Percentiles rank a stretch among this genome's conserved stretches.
phyloP scores from a whole-genome alignment of 768 basidiomycete genomes.

The Omphalotus guepiniiformis region DNA sequence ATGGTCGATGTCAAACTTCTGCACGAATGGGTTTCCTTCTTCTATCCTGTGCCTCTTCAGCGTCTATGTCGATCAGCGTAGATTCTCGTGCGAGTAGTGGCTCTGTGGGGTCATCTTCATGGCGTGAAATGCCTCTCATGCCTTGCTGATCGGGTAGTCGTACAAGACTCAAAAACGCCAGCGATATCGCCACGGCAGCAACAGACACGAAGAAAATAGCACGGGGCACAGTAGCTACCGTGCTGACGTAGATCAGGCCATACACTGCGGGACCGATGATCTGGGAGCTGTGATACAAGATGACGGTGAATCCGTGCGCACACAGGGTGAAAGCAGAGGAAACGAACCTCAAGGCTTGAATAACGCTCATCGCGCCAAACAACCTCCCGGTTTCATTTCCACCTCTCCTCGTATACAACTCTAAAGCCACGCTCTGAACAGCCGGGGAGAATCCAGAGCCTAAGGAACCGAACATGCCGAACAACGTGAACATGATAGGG shows the following conservation, averaged over 20 bases:
- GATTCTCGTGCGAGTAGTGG: too few relatives aligned
- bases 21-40: too few relatives aligned
- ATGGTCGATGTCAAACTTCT: too few relatives aligned
- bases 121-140: too few relatives aligned
- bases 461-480: slow-evolving; percentile 49
- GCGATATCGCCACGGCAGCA: slow-evolving; percentile 33
- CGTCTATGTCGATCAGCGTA: too few relatives aligned
- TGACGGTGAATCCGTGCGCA: slow-evolving; percentile 1
- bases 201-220: slow-evolving; percentile 63
- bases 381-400: slow-evolving; percentile 66
- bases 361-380: slow-evolving; percentile 76
- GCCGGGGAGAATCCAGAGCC: slow-evolving; percentile 64
- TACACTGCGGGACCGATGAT: slow-evolving; percentile 72
- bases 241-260: slow-evolving; percentile 65
- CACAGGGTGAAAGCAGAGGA: neutral
- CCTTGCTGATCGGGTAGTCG: too few relatives aligned
- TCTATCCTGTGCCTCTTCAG: too few relatives aligned
- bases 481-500: slow-evolving; percentile 46
- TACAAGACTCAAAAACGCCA: slow-evolving; percentile 44
- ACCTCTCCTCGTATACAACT: slow-evolving; percentile 51
- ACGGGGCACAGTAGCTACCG: slow-evolving; percentile 65
- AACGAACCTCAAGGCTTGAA: slow-evolving; percentile 61
- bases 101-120: too few relatives aligned
- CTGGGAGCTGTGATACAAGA: slow-evolving; percentile 41
- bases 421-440: slow-evolving; percentile 65